A percentile compares a stretch with the other conserved stretches of the same genome.
These are phyloP conservation scores for Chlorella variabilis DNA, from an alignment of 163 green algal species.

Conservation along the genomic window DNA sequence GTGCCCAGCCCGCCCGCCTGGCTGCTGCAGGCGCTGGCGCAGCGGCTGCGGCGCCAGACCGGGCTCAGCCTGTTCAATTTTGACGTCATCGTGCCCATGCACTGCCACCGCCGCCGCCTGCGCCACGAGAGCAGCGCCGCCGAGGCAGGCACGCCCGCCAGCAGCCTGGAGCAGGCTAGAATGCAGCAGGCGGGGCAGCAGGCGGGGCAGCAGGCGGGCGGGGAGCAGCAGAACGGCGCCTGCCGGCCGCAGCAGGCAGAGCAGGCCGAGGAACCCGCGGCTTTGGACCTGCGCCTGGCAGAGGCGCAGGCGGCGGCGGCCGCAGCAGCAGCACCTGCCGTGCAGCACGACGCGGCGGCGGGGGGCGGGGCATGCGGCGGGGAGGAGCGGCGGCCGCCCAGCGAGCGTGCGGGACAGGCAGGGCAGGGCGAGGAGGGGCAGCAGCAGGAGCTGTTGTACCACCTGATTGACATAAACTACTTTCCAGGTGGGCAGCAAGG, in stretches of 20 bases:
- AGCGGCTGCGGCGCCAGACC: constrained; percentile 43
- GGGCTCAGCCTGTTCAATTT: constrained; percentile 69
- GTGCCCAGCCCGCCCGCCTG: constrained; percentile 54
- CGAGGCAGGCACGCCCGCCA: background rate
- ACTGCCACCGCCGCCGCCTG: constrained; percentile 1
- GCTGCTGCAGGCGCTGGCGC: constrained; percentile 54
- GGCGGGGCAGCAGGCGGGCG: background rate
- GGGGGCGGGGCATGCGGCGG: too few relatives aligned
- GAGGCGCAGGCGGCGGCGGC: background rate
- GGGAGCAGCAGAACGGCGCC: background rate
- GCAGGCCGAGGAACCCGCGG: background rate
- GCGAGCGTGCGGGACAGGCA: background rate
- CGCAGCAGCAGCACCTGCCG: background rate
- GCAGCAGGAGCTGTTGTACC: constrained; percentile 38
- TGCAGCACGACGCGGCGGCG: background rate
- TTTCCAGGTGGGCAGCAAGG: constrained; percentile 53
- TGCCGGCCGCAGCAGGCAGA: background rate
- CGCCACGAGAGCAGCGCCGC: background rate
- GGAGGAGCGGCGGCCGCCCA: background rate
- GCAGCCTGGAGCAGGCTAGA: background rate
- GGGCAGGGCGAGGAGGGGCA: background rate
- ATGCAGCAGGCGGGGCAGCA: background rate
- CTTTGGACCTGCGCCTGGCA: background rate
- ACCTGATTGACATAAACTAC: constrained; percentile 74
- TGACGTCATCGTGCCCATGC: constrained; percentile 59